Evolutionary conservation across 768 basidiomycete species (phyloP), one percentile per base, ranked within the genome.

Genomic region (Lanmaoa pseudosensibilis): DNA sequence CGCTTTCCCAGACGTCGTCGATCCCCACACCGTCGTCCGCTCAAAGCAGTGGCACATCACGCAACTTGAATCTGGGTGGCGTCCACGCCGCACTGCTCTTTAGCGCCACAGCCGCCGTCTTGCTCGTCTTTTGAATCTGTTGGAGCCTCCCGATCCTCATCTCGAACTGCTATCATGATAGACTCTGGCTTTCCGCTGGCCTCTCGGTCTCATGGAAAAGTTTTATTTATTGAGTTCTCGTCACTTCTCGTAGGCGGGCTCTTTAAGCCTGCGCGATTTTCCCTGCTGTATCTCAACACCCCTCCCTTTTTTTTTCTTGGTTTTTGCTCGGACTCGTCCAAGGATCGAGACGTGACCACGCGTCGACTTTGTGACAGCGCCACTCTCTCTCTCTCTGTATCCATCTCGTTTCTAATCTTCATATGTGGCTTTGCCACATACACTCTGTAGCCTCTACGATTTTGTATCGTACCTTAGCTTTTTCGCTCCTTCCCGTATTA

Each of bases 21-120:
- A 9, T 8, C 12, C 37, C 53, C 21, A 25, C 47, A 25, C 43
- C 48, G 15, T 39, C 57, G 19, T 34, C n/a, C 7, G 27, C 39
- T 10, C 48, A 55, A 25, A 56, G 50, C 8, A 65, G 27, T 9
- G 66, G 58, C 43, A 63, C 67, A 16, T 45, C 50, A 21, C 56
- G 52, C 56, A 13, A n/a, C n/a, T n/a, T n/a, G n/a, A n/a, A 15
- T 27, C 27, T 62, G 18, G 48, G 56, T 12, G 40, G 63, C 8
- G 38, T 54, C 37, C 57, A 46, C 13, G 34, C 43, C 1, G 52
- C 34, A 4, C 23, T 68, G 16, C 16, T 60, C 5, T 18, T 56
- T 16, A 32, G 54, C 43, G 52, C 52, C 21, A 49, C 52, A 1
- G 41, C 38, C 15, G 44, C 18, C 44, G 11, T 52, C 12, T 51